Conservation (phyloP, 1,284 basidiomycete genomes). For the Nidula niveotomentosa region DNA sequence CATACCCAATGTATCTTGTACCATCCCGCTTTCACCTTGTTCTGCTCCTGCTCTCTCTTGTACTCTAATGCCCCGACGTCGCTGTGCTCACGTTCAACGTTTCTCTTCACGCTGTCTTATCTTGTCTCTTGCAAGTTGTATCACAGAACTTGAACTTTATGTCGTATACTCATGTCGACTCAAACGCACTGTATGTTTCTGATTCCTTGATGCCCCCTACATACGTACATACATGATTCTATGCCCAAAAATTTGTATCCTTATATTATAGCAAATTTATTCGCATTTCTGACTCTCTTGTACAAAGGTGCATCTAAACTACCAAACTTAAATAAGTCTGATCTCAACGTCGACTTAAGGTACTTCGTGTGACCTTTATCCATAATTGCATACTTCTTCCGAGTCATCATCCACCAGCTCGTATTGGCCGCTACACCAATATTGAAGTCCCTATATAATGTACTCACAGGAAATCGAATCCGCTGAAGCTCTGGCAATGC, state of each 20-base stretch:
- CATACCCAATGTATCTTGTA: neutral
- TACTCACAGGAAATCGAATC: too few species aligned
- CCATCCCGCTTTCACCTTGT: neutral
- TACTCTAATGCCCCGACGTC: neutral
- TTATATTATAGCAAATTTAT: conserved; percentile 3
- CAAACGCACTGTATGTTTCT: neutral
- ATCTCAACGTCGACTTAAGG: too few species aligned
- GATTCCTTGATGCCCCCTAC: neutral
- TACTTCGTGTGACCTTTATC: too few species aligned
- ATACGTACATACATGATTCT: neutral
- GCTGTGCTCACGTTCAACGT: neutral
- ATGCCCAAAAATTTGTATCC: neutral
- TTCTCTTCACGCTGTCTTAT: neutral
- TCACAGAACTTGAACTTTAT: too few species aligned
- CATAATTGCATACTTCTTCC: too few species aligned
- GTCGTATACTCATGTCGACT: too few species aligned
- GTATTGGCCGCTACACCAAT: too few species aligned
- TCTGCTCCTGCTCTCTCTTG: neutral
- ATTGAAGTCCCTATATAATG: too few species aligned
- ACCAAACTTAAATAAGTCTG: too few species aligned
- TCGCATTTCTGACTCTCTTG: neutral
- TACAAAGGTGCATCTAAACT: too few species aligned
- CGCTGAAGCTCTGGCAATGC: too few species aligned
- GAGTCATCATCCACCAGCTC: too few species aligned
- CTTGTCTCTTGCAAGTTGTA: neutral